Conservation (phyloP, 1,139 yeast genomes). For the Suhomyces bolitotheri region DNA sequence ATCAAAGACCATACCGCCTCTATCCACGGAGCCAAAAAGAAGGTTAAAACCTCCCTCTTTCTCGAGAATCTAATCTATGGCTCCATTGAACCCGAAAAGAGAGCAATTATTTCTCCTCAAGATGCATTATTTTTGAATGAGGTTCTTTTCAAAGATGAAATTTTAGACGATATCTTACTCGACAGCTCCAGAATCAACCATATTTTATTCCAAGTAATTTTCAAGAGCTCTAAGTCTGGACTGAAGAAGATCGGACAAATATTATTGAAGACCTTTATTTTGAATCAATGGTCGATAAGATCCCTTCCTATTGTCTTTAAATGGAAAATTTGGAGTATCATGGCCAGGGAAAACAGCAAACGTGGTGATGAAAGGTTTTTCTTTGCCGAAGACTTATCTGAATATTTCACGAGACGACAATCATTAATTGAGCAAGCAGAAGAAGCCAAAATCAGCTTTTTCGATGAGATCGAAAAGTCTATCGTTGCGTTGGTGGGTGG, state of each 20-base stretch:
- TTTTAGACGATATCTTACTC: constrained; percentile 30
- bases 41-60: constrained; percentile 28
- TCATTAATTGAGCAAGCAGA: constrained; percentile 47
- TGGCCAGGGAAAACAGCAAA: constrained; percentile 23
- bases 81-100: constrained; percentile 34
- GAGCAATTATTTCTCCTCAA: constrained; percentile 62
- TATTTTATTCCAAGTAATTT: constrained; percentile 30
- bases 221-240: constrained; percentile 30
- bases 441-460: constrained; percentile 47
- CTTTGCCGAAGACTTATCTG: constrained; percentile 29
- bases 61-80: constrained; percentile 48
- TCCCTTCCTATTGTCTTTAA: constrained; percentile 37
- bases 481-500: constrained; percentile 58
- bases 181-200: constrained; percentile 30
- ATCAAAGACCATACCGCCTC: constrained; percentile 22
- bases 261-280: constrained; percentile 39
- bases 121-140: constrained; percentile 56
- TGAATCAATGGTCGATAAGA: constrained; percentile 44
- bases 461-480: constrained; percentile 54
- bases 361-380: constrained; percentile 37
- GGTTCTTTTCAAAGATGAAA: constrained; percentile 34
- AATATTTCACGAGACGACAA: constrained; percentile 38
- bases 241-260: constrained; percentile 41
- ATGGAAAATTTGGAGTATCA: constrained; percentile 34
- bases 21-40: constrained; percentile 23